Conservation (phyloP, 495 filamentous ascomycete species). For the Tetracladium setigerum region DNA sequence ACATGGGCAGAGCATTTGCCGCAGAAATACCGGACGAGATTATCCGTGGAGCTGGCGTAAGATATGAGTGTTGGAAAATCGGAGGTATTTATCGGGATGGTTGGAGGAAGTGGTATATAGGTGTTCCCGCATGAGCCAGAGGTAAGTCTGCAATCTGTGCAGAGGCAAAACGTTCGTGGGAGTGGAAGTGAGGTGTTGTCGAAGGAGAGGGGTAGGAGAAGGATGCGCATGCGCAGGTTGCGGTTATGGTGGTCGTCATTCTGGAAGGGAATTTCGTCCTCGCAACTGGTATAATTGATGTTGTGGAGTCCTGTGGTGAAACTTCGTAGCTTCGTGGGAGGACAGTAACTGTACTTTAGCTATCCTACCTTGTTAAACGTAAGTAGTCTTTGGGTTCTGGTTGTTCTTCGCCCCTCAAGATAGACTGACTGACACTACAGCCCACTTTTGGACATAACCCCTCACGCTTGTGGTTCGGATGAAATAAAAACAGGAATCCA, state of each 20-base stretch:
- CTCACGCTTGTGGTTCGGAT: too few species aligned
- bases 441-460: too few species aligned
- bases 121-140: slow-evolving; percentile 51
- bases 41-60: slow-evolving; percentile 39
- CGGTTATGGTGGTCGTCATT: slow-evolving; percentile 22
- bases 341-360: too few species aligned
- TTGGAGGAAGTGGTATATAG: slow-evolving; percentile 36
- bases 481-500: too few species aligned
- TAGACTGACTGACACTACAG: too few species aligned
- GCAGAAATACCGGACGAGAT: slow-evolving; percentile 58
- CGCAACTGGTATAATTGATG: too few species aligned
- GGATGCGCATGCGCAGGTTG: slow-evolving; percentile 34
- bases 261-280: neutral
- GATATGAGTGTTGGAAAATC: slow-evolving; percentile 29
- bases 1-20: slow-evolving; percentile 59
- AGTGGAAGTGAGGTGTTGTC: slow-evolving; percentile 29
- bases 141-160: slow-evolving; percentile 49
- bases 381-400: too few species aligned
- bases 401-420: too few species aligned
- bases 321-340: too few species aligned
- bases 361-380: too few species aligned
- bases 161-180: slow-evolving; percentile 51
- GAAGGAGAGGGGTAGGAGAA: slow-evolving; percentile 28
- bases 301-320: too few species aligned
- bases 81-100: slow-evolving; percentile 18